phyloP scores from a whole-genome alignment of 129 eudicot species.

The Flaveria ramosissima region DNA sequence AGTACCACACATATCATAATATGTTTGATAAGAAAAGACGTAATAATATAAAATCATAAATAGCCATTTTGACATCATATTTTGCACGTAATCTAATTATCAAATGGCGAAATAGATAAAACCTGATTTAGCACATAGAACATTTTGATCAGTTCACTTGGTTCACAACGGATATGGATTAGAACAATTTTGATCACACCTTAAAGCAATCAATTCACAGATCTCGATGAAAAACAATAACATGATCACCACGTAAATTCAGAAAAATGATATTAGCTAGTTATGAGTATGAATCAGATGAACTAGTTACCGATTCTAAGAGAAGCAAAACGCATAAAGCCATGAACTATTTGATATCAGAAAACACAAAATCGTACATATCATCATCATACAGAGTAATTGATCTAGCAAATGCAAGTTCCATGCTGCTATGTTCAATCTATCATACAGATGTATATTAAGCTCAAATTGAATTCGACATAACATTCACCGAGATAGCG shows the following conservation, averaged over 20 bases:
- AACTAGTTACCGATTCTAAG: background rate
- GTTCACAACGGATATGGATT: background rate
- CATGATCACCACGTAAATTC: background rate
- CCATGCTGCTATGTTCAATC: background rate
- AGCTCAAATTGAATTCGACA: background rate
- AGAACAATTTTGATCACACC: background rate
- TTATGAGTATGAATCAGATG: slow-evolving; percentile 8
- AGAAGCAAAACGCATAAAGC: slow-evolving; percentile 1
- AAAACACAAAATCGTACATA: slow-evolving; percentile 18
- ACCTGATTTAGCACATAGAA: slow-evolving; percentile 11
- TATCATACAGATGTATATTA: background rate
- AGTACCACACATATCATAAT: slow-evolving; percentile 6
- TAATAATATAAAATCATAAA: background rate
- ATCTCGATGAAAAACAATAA: background rate
- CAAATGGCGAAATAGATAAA: background rate
- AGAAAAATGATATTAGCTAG: slow-evolving; percentile 6
- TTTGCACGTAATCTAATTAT: background rate
- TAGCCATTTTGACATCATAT: slow-evolving; percentile 2
- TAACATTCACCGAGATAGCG: slow-evolving; percentile 16
- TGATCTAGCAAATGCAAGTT: slow-evolving; percentile 17
- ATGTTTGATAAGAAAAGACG: background rate
- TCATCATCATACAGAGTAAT: background rate
- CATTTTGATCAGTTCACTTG: background rate
- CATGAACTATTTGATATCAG: background rate
- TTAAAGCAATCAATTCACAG: background rate